phyloP scores from a whole-genome alignment of 192 early-diverging fungal species.

The Phlyctochytrium arcticum region DNA sequence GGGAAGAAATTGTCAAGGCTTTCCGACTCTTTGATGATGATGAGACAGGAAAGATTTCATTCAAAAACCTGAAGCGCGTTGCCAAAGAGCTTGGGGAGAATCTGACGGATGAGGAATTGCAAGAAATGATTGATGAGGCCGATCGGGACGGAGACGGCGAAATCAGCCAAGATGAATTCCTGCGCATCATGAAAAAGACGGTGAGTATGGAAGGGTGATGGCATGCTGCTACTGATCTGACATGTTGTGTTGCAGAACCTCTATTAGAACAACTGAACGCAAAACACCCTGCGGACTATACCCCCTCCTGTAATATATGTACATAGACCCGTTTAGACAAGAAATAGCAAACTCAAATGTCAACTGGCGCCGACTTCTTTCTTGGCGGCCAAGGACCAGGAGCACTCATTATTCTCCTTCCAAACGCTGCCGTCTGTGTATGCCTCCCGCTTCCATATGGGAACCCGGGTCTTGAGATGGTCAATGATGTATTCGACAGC shows the following conservation, averaged over 20 bases:
- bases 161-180: constrained; percentile 59
- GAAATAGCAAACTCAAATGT: no score
- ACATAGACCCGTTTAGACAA: no score
- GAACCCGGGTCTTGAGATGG: constrained; percentile 77
- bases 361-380: no score
- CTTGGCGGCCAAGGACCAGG: constrained; percentile 1
- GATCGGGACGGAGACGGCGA: constrained; percentile 66
- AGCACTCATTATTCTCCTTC: constrained; percentile 55
- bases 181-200: constrained; percentile 52
- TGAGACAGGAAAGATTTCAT: constrained; percentile 64
- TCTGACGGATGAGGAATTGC: constrained; percentile 63
- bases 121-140: constrained; percentile 77
- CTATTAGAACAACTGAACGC: not conserved
- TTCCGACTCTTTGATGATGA: constrained; percentile 80
- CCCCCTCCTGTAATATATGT: no score
- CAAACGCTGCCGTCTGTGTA: constrained; percentile 77
- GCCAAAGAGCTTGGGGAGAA: constrained; percentile 69
- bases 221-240: not conserved
- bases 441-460: constrained; percentile 94
- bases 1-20: constrained; percentile 68
- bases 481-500: constrained; percentile 83
- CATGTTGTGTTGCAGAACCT: not conserved
- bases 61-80: constrained; percentile 68
- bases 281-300: no score
- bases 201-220: no score